Conservation (phyloP, 1,139 yeast genomes). For the Candida tropicalis region DNA sequence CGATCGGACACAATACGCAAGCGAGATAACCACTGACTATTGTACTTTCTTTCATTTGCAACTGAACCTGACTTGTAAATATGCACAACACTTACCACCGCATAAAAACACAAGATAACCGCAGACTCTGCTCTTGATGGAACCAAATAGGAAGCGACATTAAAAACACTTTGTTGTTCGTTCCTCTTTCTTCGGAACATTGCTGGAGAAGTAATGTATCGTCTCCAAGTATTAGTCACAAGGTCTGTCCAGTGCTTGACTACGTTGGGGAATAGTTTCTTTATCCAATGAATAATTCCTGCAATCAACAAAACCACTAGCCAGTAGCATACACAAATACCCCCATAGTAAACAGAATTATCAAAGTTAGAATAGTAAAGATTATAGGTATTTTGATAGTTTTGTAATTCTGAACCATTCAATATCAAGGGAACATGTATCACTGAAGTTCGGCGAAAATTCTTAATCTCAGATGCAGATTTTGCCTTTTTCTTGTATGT, state of each 20-base stretch:
- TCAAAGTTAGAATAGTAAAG: slow-evolving; percentile 36
- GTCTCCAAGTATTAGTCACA: slow-evolving; percentile 27
- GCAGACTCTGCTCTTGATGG: slow-evolving; percentile 32
- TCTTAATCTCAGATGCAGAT: slow-evolving; percentile 22
- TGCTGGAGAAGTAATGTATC: slow-evolving; percentile 36
- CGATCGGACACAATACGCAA: slow-evolving; percentile 34
- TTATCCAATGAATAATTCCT: slow-evolving; percentile 44
- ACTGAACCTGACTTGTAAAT: slow-evolving; percentile 24
- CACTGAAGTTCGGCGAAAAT: slow-evolving; percentile 23
- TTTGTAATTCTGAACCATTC: slow-evolving; percentile 16
- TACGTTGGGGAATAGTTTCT: slow-evolving; percentile 27
- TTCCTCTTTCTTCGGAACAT: slow-evolving; percentile 25
- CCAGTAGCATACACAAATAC: slow-evolving; percentile 53
- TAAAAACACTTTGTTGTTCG: slow-evolving; percentile 22
- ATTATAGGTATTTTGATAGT: slow-evolving; percentile 25
- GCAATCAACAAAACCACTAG: slow-evolving; percentile 42
- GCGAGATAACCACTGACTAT: slow-evolving; percentile 21
- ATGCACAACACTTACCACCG: slow-evolving; percentile 41
- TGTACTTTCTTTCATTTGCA: slow-evolving; percentile 28
- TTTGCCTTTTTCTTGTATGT: slow-evolving; percentile 15
- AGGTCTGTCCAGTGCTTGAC: slow-evolving; percentile 25
- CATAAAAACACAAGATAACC: slow-evolving; percentile 37
- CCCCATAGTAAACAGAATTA: slow-evolving; percentile 49
- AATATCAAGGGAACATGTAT: slow-evolving; percentile 27
- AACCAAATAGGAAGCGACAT: slow-evolving; percentile 25